Percentiles rank a stretch among this genome's conserved stretches.
Evolutionary conservation across 768 basidiomycete species (phyloP).

Genomic region (Termitomyces sp.): DNA sequence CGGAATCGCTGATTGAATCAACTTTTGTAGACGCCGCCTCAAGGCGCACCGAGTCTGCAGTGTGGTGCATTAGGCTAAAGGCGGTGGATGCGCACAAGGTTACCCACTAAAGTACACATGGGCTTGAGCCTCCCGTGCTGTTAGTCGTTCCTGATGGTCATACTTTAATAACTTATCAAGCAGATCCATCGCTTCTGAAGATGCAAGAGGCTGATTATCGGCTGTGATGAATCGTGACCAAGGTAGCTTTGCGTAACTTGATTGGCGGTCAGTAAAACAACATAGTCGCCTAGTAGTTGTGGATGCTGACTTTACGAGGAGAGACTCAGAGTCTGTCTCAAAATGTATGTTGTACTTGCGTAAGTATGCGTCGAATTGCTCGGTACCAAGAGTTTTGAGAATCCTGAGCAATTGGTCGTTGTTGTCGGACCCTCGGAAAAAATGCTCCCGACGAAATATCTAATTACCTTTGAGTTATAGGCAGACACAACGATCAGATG

Average conservation of each 20-base stretch:
- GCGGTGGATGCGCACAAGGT: slow-evolving; percentile 13
- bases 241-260: slow-evolving; percentile 59
- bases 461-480: slow-evolving; percentile 25
- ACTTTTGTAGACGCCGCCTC: slow-evolving; percentile 43
- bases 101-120: slow-evolving; percentile 64
- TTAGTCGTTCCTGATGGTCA: slow-evolving; percentile 68
- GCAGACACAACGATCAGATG: not conserved
- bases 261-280: not conserved
- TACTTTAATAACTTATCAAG: slow-evolving; percentile 66
- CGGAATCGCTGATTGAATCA: slow-evolving; percentile 48
- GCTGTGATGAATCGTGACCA: slow-evolving; percentile 62
- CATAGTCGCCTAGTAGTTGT: not conserved
- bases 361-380: slow-evolving; percentile 60
- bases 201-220: slow-evolving; percentile 58
- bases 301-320: slow-evolving; percentile 46
- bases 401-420: slow-evolving; percentile 74
- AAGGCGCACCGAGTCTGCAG: slow-evolving; percentile 46
- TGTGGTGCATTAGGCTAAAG: slow-evolving; percentile 16
- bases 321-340: slow-evolving; percentile 56
- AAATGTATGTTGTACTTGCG: slow-evolving; percentile 64
- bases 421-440: slow-evolving; percentile 74
- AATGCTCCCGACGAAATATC: slow-evolving; percentile 75
- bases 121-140: slow-evolving; percentile 63
- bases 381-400: slow-evolving; percentile 66
- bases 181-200: slow-evolving; percentile 63